Conservation (phyloP, 768 basidiomycete genomes). For the Termitomyces titanicus region DNA sequence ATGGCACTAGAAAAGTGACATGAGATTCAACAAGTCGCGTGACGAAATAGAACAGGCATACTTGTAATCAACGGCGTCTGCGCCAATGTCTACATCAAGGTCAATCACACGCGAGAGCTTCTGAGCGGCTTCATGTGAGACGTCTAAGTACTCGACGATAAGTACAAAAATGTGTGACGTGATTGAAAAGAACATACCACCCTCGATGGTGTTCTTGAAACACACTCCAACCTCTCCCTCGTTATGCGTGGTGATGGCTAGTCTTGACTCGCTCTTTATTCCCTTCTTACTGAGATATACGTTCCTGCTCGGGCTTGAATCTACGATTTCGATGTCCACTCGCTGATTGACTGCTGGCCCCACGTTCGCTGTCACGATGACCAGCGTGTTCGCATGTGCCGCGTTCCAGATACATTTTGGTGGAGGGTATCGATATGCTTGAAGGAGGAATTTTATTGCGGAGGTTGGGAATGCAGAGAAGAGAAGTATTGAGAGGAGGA, state of each 20-base stretch:
- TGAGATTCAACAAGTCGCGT: neutral
- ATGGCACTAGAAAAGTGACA: conserved; percentile 67
- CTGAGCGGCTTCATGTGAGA: conserved; percentile 40
- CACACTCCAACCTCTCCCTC: conserved; percentile 97
- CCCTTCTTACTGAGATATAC: conserved; percentile 87
- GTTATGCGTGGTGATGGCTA: conserved; percentile 91
- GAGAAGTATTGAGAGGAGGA: conserved; percentile 27
- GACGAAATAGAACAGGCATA: conserved; percentile 24
- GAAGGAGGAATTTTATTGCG: conserved; percentile 86
- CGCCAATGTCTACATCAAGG: conserved; percentile 96
- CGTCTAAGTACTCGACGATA: conserved; percentile 32
- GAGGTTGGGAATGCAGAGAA: conserved; percentile 23
- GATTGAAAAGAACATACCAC: conserved; percentile 43
- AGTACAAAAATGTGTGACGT: neutral
- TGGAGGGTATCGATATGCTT: conserved; percentile 66
- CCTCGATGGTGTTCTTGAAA: conserved; percentile 77
- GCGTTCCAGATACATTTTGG: conserved; percentile 95
- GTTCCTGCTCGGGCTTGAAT: conserved; percentile 81
- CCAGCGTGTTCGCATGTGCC: conserved; percentile 80
- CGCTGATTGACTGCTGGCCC: conserved; percentile 73
- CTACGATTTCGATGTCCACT: conserved; percentile 91
- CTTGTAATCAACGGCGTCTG: conserved; percentile 99
- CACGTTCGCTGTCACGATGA: conserved; percentile 95
- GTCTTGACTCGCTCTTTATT: conserved; percentile 86
- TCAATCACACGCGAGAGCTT: conserved; percentile 72